These are phyloP conservation scores for Eucalyptus viminalis DNA, from an alignment of 345 rosid species.

Conservation along the genomic window DNA sequence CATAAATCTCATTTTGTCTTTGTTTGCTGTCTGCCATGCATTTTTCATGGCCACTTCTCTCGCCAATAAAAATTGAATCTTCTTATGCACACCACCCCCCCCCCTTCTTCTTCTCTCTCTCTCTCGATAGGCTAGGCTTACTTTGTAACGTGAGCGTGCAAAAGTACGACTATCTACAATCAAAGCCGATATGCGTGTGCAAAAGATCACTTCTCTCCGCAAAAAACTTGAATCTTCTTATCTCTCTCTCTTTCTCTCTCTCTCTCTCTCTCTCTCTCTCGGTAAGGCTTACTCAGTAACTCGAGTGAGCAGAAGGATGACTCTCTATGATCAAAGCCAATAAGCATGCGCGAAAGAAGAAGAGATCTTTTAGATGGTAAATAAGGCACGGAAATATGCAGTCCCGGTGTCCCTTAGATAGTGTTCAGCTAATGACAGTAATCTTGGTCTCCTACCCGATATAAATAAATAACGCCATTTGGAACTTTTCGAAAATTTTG, in stretches of 20 bases:
- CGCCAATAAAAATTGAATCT: not conserved
- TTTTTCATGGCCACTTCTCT: not conserved
- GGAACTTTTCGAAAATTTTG: not conserved
- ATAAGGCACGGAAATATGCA: not conserved
- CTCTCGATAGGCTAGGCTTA: too few relatives aligned
- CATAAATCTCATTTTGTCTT: not conserved
- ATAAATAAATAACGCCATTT: not conserved
- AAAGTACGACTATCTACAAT: too few relatives aligned
- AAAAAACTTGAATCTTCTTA: not conserved
- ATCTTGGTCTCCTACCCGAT: not conserved
- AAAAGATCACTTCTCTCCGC: not conserved
- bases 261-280: not conserved
- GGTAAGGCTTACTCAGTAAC: not conserved
- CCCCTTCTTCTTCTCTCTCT: accelerated
- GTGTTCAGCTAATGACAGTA: not conserved
- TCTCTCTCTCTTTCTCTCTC: not conserved
- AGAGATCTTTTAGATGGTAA: not conserved
- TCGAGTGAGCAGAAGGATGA: not conserved
- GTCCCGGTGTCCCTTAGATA: not conserved
- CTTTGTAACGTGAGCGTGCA: too few relatives aligned
- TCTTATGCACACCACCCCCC: accelerated
- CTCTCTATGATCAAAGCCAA: not conserved
- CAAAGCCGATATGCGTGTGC: too few relatives aligned
- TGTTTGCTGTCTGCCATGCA: not conserved
- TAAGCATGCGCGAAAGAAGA: not conserved